Conservation (phyloP, 805 yeast genomes). For the Kregervanrija delftensis region DNA sequence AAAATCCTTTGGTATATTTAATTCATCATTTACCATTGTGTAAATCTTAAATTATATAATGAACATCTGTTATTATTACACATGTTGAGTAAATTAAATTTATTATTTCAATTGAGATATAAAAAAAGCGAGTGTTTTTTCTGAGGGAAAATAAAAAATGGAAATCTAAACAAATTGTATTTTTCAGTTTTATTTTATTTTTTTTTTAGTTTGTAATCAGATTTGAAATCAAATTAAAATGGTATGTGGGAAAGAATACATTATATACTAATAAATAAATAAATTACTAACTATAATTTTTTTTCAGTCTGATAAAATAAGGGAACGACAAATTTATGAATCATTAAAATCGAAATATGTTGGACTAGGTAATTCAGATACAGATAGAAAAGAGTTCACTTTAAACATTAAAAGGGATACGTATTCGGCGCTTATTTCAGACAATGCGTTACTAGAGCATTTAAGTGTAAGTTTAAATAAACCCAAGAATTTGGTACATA, state of each 20-base stretch:
- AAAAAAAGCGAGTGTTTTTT: too few species aligned
- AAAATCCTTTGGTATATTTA: neutral
- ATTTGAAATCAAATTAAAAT: neutral
- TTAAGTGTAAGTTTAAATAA: slow-evolving; percentile 46
- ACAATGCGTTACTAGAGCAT: slow-evolving; percentile 47
- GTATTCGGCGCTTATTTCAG: slow-evolving; percentile 54
- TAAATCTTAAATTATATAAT: too few species aligned
- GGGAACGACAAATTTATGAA: slow-evolving; percentile 52
- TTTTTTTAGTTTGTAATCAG: too few species aligned
- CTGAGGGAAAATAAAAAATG: too few species aligned
- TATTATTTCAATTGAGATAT: too few species aligned
- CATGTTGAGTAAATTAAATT: too few species aligned
- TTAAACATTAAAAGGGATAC: slow-evolving; percentile 63
- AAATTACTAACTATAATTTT: too few species aligned
- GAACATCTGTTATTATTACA: too few species aligned
- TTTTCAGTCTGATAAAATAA: slow-evolving; percentile 53
- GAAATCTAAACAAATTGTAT: too few species aligned
- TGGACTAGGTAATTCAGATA: slow-evolving; percentile 73
- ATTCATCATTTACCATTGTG: neutral
- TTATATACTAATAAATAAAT: too few species aligned
- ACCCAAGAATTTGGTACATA: slow-evolving; percentile 29
- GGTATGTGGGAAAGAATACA: slow-evolving; percentile 2
- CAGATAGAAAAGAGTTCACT: slow-evolving; percentile 64
- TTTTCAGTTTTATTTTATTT: too few species aligned
- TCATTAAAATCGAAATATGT: slow-evolving; percentile 54